These are phyloP conservation scores for Fraxinus velutina DNA, from an alignment of 305 asterid genomes.

Conservation along the genomic window DNA sequence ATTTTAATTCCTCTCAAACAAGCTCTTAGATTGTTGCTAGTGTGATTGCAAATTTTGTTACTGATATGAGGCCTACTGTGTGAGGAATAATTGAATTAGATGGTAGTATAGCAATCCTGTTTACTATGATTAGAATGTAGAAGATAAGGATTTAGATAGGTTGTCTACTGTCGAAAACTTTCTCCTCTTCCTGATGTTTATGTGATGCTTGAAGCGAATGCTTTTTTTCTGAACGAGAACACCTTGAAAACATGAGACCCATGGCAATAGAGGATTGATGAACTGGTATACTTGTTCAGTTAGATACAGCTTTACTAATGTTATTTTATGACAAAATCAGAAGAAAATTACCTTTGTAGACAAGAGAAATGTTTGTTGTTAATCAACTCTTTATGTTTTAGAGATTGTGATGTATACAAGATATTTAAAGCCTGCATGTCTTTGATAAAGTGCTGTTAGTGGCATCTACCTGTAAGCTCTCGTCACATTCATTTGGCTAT, in stretches of 20 bases:
- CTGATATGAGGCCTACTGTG: not conserved
- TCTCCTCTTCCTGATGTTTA: no score
- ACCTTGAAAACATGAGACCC: not conserved
- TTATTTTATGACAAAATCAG: not conserved
- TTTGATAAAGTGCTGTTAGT: not conserved
- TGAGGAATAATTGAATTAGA: no score
- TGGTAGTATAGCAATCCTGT: no score
- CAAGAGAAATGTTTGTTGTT: not conserved
- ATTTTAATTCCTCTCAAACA: no score
- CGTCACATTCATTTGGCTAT: slow-evolving; percentile 2
- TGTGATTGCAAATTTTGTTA: not conserved
- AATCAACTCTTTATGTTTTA: not conserved
- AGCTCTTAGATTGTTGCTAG: not conserved
- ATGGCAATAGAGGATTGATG: not conserved
- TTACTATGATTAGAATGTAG: no score
- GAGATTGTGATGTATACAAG: not conserved
- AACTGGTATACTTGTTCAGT: slow-evolving; percentile 9
- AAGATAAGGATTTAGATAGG: no score
- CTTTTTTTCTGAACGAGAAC: not conserved
- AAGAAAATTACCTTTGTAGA: not conserved
- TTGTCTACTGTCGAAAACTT: no score
- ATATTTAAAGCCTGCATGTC: not conserved
- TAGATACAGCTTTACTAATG: not conserved
- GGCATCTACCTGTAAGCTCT: not conserved
- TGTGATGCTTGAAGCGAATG: no score